Evolutionary conservation across 2,329 filamentous ascomycete species (phyloP).

Genomic region (Botryosphaeria dothidea): DNA sequence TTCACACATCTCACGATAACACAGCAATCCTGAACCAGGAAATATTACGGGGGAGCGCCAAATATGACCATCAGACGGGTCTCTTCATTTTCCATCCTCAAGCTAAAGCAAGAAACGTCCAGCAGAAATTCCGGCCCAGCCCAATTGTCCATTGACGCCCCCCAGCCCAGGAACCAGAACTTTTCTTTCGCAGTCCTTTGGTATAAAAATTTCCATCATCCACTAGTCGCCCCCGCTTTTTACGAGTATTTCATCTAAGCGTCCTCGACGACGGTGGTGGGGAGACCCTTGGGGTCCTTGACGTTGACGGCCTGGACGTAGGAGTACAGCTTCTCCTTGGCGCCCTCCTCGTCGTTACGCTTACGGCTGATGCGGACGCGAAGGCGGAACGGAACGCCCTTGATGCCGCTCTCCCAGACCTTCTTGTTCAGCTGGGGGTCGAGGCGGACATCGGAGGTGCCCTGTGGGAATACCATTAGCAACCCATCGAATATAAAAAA

Average conservation of each 20-base stretch:
- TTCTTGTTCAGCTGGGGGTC: constrained; percentile 99
- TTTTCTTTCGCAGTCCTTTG: background rate
- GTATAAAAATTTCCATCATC: background rate
- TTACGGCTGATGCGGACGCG: constrained; percentile 98
- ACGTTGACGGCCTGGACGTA: constrained; percentile 99
- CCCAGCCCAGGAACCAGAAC: background rate
- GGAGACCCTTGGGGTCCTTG: constrained; percentile 97
- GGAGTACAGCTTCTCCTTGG: constrained; percentile 99
- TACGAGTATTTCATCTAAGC: constrained; percentile 43
- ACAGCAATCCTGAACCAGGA: background rate
- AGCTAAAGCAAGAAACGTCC: background rate
- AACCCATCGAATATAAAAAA: background rate
- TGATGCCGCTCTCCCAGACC: constrained; percentile 99
- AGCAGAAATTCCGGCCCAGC: background rate
- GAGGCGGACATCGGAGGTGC: constrained; percentile 93
- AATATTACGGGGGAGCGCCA: background rate
- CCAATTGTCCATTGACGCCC: background rate
- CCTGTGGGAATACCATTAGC: constrained; percentile 56
- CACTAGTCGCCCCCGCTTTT: background rate
- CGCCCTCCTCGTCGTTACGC: constrained; percentile 99
- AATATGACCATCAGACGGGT: background rate
- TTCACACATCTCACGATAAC: background rate
- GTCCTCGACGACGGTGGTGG: constrained; percentile 82
- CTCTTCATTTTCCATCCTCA: constrained; percentile 8
- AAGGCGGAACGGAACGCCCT: constrained; percentile 96